phyloP scores from a whole-genome alignment of 495 filamentous ascomycete genomes.

The Podospora pseudoanserina region DNA sequence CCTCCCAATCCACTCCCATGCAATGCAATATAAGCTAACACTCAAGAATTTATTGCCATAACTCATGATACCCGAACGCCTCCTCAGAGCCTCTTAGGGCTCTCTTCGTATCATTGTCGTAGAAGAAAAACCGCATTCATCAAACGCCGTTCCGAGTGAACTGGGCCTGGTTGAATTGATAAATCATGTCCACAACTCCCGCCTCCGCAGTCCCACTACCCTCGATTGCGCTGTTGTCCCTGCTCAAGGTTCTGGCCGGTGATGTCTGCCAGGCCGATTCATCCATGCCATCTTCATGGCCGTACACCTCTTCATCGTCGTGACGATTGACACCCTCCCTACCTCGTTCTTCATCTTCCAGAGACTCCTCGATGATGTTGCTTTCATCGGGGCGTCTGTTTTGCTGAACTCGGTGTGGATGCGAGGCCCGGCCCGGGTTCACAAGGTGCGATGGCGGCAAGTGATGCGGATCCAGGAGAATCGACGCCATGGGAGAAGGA shows the following conservation, averaged over 20 bases:
- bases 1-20: neutral
- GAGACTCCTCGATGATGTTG: constrained; percentile 47
- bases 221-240: constrained; percentile 38
- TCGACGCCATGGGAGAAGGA: constrained; percentile 62
- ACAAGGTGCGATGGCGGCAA: constrained; percentile 54
- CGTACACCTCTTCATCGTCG: constrained; percentile 59
- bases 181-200: constrained; percentile 80
- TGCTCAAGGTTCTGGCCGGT: constrained; percentile 37
- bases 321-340: constrained; percentile 71
- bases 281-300: constrained; percentile 41
- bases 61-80: neutral
- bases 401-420: constrained; percentile 39
- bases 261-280: constrained; percentile 55
- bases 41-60: neutral
- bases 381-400: constrained; percentile 40
- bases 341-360: constrained; percentile 54
- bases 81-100: neutral
- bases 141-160: constrained; percentile 52
- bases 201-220: constrained; percentile 41
- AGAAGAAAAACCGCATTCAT: constrained; percentile 17
- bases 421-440: neutral
- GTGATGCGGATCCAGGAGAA: constrained; percentile 82
- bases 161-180: constrained; percentile 86
- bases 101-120: neutral
- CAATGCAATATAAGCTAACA: neutral